Percentiles rank a stretch among this genome's conserved stretches.
phyloP scores from a whole-genome alignment of 257 asterid genomes.

The Solanum dulcamara region DNA sequence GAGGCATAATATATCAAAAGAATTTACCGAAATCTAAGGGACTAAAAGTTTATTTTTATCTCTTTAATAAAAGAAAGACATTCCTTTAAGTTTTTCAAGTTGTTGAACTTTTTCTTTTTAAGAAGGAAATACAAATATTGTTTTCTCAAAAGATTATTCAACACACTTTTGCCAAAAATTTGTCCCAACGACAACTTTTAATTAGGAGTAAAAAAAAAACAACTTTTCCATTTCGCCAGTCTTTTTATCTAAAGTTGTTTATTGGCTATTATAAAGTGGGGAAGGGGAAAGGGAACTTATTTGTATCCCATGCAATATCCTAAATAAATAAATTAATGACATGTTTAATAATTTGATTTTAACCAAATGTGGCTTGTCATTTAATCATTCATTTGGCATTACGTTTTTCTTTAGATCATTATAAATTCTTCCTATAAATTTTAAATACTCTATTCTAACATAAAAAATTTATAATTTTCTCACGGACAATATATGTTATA shows the following conservation, averaged over 20 bases:
- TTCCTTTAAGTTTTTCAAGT: neutral
- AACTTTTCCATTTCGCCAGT: neutral
- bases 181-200: neutral
- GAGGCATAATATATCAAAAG: no score
- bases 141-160: neutral
- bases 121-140: neutral
- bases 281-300: neutral
- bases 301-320: neutral
- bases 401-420: neutral
- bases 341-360: neutral
- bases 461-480: neutral
- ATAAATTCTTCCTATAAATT: neutral
- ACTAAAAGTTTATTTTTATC: neutral
- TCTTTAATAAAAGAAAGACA: neutral
- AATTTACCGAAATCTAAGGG: no score
- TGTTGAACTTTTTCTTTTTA: neutral
- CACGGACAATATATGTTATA: neutral
- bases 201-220: neutral
- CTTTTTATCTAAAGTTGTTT: neutral
- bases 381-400: neutral
- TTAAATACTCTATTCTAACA: neutral
- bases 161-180: neutral
- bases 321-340: neutral
- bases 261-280: neutral
- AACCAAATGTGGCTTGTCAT: neutral